Base-by-base conservation (phyloP, 2,329 filamentous ascomycete species). In the Talaromyces albobiverticillius region DNA sequence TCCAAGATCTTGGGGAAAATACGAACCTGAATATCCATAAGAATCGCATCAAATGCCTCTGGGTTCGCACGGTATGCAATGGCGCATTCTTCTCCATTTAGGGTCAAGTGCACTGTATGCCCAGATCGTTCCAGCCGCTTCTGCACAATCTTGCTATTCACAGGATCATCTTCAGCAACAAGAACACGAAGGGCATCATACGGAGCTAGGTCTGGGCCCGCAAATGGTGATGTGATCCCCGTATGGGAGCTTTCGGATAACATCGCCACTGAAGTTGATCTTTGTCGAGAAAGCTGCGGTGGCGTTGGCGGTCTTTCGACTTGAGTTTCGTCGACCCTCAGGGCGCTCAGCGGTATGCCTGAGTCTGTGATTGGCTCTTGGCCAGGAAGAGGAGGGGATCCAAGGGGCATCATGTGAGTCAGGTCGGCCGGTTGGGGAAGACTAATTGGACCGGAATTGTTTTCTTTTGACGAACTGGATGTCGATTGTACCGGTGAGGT, bases 11-110 rank as follows among this genome's bases (percentile, higher is more conserved):
- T n/a, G n/a, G n/a, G n/a, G n/a, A n/a, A n/a, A n/a, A n/a, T 14
- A 46, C 50, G 4, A 46, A 91, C 90, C 79, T 95, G 90, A 82
- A 96, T 90, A 66, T 95, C 91, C 91, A 95, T 95, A 58, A 96
- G 77, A 46, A 96, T 79, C 4, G 90, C 85, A 67, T 95, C 90
- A 64, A 89, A 94, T 20, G 74, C 72, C 23, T 69, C 69, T 0
- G 85, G 77, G 48, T 79, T 80, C 43, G 89, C 86, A 47, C 79
- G 80, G 67, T 89, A 92, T 4, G 83, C 79, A 47, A 79, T 78
- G 5, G 89, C 86, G 64, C 91, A 96, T 64, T 95, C 90, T 65
- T 94, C 88, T 7, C 91, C 91, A 58, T 95, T 95, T 34, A 88
- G 79, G 0, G 89, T 89, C 59, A 92, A 79, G 32, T 81, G 75